Evolutionary conservation across 495 filamentous ascomycete genomes (phyloP).

Genomic region (Talaromyces trachyspermus): DNA sequence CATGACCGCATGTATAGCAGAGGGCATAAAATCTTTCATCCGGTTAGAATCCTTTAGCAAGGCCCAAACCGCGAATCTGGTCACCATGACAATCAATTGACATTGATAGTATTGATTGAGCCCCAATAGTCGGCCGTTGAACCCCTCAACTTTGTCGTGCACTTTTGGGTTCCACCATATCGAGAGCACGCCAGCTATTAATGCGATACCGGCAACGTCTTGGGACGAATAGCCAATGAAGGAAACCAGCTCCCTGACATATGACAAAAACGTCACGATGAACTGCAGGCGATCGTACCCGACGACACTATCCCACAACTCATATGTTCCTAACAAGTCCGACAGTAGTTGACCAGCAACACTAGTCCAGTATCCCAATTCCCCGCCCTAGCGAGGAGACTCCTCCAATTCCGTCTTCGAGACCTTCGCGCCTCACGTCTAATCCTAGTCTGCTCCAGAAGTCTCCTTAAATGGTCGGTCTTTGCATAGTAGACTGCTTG

Average conservation of each 20-base stretch:
- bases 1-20: slow-evolving; percentile 42
- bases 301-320: slow-evolving; percentile 9
- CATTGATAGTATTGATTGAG: slow-evolving; percentile 61
- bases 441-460: slow-evolving; percentile 58
- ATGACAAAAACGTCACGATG: slow-evolving; percentile 18
- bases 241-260: slow-evolving; percentile 26
- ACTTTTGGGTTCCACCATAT: slow-evolving; percentile 75
- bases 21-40: slow-evolving; percentile 29
- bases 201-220: slow-evolving; percentile 32
- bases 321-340: slow-evolving; percentile 27
- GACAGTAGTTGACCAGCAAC: slow-evolving; percentile 36
- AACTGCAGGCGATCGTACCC: slow-evolving; percentile 9
- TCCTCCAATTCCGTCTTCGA: slow-evolving; percentile 44
- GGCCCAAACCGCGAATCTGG: slow-evolving; percentile 48
- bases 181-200: slow-evolving; percentile 47
- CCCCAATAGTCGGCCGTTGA: slow-evolving; percentile 56
- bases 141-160: slow-evolving; percentile 53
- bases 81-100: slow-evolving; percentile 53
- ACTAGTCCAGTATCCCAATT: slow-evolving; percentile 47
- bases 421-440: slow-evolving; percentile 31
- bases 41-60: slow-evolving; percentile 39
- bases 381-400: slow-evolving; percentile 38
- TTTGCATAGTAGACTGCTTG: slow-evolving; percentile 69
- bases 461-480: slow-evolving; percentile 64
- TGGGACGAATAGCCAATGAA: slow-evolving; percentile 11